These are phyloP conservation scores for Lactarius evosmus DNA, from an alignment of 768 basidiomycete genomes.

Conservation along the genomic window DNA sequence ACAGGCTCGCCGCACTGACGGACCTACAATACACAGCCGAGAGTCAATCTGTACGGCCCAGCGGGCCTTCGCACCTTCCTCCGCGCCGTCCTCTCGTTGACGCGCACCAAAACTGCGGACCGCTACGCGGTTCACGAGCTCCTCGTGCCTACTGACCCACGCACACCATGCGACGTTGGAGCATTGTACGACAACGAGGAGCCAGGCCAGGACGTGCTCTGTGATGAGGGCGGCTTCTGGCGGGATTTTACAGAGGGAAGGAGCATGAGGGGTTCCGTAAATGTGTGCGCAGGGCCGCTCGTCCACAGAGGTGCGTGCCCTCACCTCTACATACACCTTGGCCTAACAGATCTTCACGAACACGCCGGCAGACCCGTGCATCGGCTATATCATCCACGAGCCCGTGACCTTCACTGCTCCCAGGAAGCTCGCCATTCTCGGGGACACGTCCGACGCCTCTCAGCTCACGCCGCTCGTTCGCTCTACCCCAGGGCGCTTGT, in stretches of 20 bases:
- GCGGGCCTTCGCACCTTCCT: slow-evolving; percentile 73
- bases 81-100: slow-evolving; percentile 66
- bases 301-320: slow-evolving; percentile 62
- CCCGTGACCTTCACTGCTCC: slow-evolving; percentile 33
- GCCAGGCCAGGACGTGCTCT: slow-evolving; percentile 56
- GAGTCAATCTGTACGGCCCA: slow-evolving; percentile 75
- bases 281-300: slow-evolving; percentile 75
- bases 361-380: slow-evolving; percentile 72
- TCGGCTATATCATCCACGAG: slow-evolving; percentile 76
- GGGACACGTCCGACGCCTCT: slow-evolving; percentile 70
- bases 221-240: slow-evolving; percentile 64
- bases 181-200: slow-evolving; percentile 62
- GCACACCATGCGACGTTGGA: slow-evolving; percentile 48
- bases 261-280: slow-evolving; percentile 42
- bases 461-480: slow-evolving; percentile 50
- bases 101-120: slow-evolving; percentile 55
- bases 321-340: neutral
- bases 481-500: slow-evolving; percentile 30
- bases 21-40: slow-evolving; percentile 34
- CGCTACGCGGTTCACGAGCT: slow-evolving; percentile 79
- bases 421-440: slow-evolving; percentile 71
- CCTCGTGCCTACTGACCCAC: slow-evolving; percentile 50
- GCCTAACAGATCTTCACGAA: slow-evolving; percentile 3
- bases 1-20: neutral
- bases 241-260: slow-evolving; percentile 43